Evolutionary conservation across 1,284 basidiomycete species (phyloP).

Genomic region (Apiotrichum veenhuisii): DNA sequence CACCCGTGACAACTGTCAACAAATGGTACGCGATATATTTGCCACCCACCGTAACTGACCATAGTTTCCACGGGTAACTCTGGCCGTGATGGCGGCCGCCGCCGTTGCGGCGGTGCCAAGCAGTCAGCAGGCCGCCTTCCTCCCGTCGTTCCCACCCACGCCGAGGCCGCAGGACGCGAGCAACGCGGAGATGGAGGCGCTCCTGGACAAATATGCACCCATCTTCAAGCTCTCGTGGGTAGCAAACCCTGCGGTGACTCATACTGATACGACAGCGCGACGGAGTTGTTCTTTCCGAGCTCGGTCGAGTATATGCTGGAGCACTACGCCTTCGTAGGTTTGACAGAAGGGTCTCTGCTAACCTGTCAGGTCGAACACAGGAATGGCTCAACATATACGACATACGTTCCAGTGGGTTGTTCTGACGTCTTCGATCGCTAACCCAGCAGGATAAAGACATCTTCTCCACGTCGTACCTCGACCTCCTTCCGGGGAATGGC

Average conservation of each 20-base stretch:
- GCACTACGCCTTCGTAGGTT: conserved; percentile 27
- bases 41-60: background rate
- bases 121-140: background rate
- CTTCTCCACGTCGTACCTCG: conserved; percentile 23
- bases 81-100: background rate
- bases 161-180: background rate
- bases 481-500: conserved; percentile 24
- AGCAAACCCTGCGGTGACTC: too few relatives aligned
- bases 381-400: conserved; percentile 14
- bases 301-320: conserved; percentile 46
- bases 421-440: background rate
- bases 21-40: too few relatives aligned
- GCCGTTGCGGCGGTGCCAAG: background rate
- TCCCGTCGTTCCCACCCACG: background rate
- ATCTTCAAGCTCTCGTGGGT: conserved; percentile 43
- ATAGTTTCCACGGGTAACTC: too few relatives aligned
- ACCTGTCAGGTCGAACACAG: conserved; percentile 17
- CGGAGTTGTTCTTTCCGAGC: conserved; percentile 41
- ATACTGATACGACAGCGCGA: conserved; percentile 17
- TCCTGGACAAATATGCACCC: conserved; percentile 40
- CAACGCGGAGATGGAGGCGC: conserved; percentile 23
- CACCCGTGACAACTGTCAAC: too few relatives aligned
- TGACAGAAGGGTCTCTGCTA: conserved; percentile 9
- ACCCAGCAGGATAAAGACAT: conserved; percentile 21
- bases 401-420: conserved; percentile 2